Percentiles rank a stretch among this genome's conserved stretches.
Evolutionary conservation across 1,284 basidiomycete genomes (phyloP).

Genomic region (Ustilago loliicola): DNA sequence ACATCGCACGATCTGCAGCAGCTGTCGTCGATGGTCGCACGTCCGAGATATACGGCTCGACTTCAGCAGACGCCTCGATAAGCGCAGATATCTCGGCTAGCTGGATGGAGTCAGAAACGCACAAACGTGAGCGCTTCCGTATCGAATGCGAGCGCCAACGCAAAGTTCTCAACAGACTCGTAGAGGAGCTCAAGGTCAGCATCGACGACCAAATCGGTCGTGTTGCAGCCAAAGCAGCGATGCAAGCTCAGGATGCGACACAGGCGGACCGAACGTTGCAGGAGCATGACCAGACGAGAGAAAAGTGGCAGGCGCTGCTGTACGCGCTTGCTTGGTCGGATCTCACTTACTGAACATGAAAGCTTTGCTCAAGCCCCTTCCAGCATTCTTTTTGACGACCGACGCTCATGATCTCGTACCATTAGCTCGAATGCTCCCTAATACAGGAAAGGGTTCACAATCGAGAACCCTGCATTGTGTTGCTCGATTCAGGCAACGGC

Average conservation of each 20-base stretch:
- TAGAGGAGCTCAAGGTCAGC: conserved; percentile 39
- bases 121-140: conserved; percentile 39
- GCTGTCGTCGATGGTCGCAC: background rate
- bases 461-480: background rate
- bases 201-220: conserved; percentile 49
- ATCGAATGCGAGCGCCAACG: conserved; percentile 35
- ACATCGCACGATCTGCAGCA: background rate
- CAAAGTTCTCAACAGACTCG: conserved; percentile 30
- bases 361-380: background rate
- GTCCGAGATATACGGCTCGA: conserved; percentile 12
- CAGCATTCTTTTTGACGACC: background rate
- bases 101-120: conserved; percentile 33
- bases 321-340: conserved; percentile 44
- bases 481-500: background rate
- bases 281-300: conserved; percentile 27
- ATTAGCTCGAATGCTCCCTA: background rate
- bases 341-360: conserved; percentile 25
- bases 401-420: background rate
- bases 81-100: conserved; percentile 32
- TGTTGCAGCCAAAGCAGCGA: conserved; percentile 24
- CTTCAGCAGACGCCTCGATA: conserved; percentile 33
- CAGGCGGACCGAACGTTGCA: conserved; percentile 32
- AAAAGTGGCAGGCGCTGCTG: conserved; percentile 45
- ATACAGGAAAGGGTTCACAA: background rate
- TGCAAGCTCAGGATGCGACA: conserved; percentile 25